Conservation (phyloP, 2,329 filamentous ascomycete species). For the Fusarium sp. region DNA sequence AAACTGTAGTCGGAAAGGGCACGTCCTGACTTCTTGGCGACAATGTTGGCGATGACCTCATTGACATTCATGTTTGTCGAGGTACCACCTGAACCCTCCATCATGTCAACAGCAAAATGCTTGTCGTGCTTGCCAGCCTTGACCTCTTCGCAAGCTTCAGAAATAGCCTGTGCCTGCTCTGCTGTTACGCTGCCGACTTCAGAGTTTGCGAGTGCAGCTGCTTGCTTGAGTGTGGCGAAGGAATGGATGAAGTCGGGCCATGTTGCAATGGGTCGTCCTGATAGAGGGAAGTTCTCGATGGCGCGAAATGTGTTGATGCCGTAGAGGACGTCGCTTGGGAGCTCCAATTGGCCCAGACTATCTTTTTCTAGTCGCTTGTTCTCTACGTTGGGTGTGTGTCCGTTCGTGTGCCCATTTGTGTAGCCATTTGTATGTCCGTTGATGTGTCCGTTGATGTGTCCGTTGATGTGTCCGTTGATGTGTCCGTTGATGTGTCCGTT, state of each 20-base stretch:
- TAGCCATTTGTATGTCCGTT: not conserved
- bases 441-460: not conserved
- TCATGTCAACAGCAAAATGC: slow-evolving; percentile 18
- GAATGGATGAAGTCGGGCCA: slow-evolving; percentile 12
- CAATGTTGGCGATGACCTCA: slow-evolving; percentile 20
- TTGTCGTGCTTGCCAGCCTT: slow-evolving; percentile 4
- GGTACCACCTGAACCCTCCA: slow-evolving; percentile 15
- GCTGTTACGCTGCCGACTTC: not conserved
- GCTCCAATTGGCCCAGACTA: slow-evolving; percentile 9
- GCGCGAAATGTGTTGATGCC: slow-evolving; percentile 15
- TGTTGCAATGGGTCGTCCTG: slow-evolving; percentile 8
- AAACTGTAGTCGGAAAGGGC: slow-evolving; percentile 10
- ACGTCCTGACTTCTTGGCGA: slow-evolving; percentile 6
- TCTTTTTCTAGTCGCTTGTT: slow-evolving; percentile 13
- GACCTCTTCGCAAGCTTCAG: slow-evolving; percentile 1
- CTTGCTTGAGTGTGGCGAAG: slow-evolving; percentile 13
- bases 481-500: not conserved
- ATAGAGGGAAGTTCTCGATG: slow-evolving; percentile 16
- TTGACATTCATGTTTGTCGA: slow-evolving; percentile 23
- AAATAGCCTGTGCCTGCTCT: slow-evolving; percentile 7
- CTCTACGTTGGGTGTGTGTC: not conserved
- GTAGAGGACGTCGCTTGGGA: slow-evolving; percentile 4
- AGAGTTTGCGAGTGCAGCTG: slow-evolving; percentile 13
- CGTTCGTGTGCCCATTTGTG: not conserved
- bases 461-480: not conserved